phyloP scores from a whole-genome alignment of 2,329 filamentous ascomycete species.

The Beauveria asiatica region DNA sequence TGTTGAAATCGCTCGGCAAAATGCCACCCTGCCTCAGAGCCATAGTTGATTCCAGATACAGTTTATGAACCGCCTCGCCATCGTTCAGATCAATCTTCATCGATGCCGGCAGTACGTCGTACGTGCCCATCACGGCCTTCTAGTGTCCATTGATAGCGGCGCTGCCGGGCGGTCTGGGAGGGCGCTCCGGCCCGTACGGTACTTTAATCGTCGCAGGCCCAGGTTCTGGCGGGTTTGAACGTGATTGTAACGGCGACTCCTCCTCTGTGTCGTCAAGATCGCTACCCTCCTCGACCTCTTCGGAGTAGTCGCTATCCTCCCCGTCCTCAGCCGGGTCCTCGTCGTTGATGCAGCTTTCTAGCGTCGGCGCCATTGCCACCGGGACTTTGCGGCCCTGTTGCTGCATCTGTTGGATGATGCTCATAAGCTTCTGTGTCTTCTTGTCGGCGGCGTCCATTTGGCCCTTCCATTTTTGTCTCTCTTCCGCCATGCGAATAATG shows the following conservation, averaged over 20 bases:
- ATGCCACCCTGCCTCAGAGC: neutral
- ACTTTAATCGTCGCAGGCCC: conserved; percentile 24
- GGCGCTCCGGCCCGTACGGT: conserved; percentile 40
- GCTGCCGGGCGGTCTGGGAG: conserved; percentile 27
- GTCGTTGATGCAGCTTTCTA: conserved; percentile 45
- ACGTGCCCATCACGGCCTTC: conserved; percentile 19
- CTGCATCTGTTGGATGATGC: conserved; percentile 94
- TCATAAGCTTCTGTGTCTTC: conserved; percentile 86
- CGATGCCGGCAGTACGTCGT: neutral
- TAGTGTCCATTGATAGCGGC: conserved; percentile 37
- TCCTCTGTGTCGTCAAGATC: conserved; percentile 52
- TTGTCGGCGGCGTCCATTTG: conserved; percentile 48
- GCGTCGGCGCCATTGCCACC: conserved; percentile 52
- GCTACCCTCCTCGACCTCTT: conserved; percentile 54
- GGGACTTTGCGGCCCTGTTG: conserved; percentile 76
- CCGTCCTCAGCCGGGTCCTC: conserved; percentile 32
- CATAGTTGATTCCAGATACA: neutral
- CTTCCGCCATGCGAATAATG: conserved; percentile 95
- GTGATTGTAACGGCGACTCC: conserved; percentile 23
- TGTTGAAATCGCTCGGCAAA: neutral
- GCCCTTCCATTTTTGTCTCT: conserved; percentile 75
- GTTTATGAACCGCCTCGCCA: neutral
- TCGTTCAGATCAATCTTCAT: neutral
- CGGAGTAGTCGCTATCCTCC: conserved; percentile 57
- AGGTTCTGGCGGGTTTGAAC: conserved; percentile 25